Evolutionary conservation across 2,329 filamentous ascomycete species (phyloP).

Genomic region (Colletotrichum horii): DNA sequence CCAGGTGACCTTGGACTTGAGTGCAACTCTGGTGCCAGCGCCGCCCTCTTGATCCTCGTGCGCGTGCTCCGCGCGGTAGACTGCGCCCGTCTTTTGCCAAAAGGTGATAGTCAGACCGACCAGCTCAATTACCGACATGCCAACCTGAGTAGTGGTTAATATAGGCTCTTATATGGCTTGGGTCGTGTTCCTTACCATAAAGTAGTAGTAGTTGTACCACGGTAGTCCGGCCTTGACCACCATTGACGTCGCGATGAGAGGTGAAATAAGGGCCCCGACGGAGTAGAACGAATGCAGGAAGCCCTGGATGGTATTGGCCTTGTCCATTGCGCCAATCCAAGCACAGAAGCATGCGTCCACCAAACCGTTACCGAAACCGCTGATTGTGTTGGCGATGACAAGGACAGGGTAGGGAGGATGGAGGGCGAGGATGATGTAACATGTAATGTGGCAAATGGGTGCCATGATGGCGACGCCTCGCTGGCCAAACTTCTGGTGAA

Average conservation of each 20-base stretch:
- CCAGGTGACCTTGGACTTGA: slow-evolving; percentile 64
- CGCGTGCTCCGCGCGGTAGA: slow-evolving; percentile 51
- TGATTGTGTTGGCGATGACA: slow-evolving; percentile 65
- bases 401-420: slow-evolving; percentile 71
- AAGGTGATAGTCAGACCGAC: slow-evolving; percentile 57
- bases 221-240: slow-evolving; percentile 61
- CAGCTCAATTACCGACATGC: slow-evolving; percentile 60
- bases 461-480: slow-evolving; percentile 70
- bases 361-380: slow-evolving; percentile 72
- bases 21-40: slow-evolving; percentile 39
- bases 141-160: slow-evolving; percentile 37
- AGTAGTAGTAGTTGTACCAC: slow-evolving; percentile 75
- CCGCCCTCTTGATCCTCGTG: slow-evolving; percentile 28
- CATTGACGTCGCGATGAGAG: slow-evolving; percentile 70
- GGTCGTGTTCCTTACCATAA: slow-evolving; percentile 58
- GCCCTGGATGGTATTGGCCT: slow-evolving; percentile 70
- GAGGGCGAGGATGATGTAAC: slow-evolving; percentile 63
- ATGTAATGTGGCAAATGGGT: slow-evolving; percentile 63
- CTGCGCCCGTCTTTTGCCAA: slow-evolving; percentile 61
- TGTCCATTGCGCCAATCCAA: slow-evolving; percentile 68
- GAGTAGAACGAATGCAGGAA: slow-evolving; percentile 71
- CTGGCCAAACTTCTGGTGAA: slow-evolving; percentile 67
- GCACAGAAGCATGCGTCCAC: slow-evolving; percentile 57
- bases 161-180: not conserved
- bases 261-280: slow-evolving; percentile 66